Conservation (phyloP, 306 rosid genomes). For the Carpinus fangiana region DNA sequence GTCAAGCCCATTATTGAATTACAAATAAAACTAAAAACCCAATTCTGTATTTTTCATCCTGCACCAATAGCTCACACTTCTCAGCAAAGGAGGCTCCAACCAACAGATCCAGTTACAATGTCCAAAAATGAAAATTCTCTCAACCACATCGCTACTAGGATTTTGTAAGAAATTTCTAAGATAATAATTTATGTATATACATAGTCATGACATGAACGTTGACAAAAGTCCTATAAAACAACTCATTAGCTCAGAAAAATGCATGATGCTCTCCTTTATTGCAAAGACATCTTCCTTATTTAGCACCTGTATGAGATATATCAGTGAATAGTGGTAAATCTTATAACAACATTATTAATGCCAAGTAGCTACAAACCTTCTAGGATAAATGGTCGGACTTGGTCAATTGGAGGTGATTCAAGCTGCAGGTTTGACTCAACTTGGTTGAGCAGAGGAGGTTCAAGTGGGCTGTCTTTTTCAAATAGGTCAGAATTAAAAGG, state of each 20-base stretch:
- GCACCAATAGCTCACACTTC: no score
- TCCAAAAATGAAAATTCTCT: not conserved
- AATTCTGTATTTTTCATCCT: no score
- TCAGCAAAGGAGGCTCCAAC: not conserved
- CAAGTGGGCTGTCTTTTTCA: conserved; percentile 40
- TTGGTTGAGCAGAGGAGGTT: conserved; percentile 39
- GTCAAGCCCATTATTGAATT: no score
- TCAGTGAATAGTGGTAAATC: conserved; percentile 61
- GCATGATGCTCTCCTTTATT: conserved; percentile 46
- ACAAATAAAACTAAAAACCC: no score
- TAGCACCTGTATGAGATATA: conserved; percentile 82
- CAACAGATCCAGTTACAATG: not conserved
- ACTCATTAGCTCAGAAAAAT: conserved; percentile 46
- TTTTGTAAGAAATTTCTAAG: conserved; percentile 24
- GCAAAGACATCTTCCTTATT: conserved; percentile 64
- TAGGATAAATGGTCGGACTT: conserved; percentile 67
- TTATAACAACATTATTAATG: conserved; percentile 56
- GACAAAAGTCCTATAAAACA: conserved; percentile 29
- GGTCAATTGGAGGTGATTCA: conserved; percentile 55
- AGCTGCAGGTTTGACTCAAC: conserved; percentile 40
- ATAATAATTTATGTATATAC: conserved; percentile 26
- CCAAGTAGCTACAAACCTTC: conserved; percentile 86
- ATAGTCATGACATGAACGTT: conserved; percentile 32
- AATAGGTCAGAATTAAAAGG: conserved; percentile 35
- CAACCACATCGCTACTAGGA: conserved; percentile 20